phyloP scores from a whole-genome alignment of 108 stramenopile species.

The Discostella stelligeroides region DNA sequence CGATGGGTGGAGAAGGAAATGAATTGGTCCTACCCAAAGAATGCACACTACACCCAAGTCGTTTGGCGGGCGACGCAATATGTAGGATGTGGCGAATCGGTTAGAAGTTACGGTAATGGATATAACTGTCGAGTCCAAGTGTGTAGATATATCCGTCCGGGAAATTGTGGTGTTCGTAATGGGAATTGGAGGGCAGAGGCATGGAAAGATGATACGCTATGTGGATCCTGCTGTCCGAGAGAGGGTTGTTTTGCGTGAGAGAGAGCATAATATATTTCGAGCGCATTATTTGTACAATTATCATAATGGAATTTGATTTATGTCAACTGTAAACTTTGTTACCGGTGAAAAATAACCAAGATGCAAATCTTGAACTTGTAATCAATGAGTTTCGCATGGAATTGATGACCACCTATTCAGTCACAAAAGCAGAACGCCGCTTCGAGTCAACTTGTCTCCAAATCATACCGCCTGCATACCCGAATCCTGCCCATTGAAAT shows the following conservation, averaged over 20 bases:
- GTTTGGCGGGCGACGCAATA: slow-evolving; percentile 41
- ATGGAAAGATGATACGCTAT: slow-evolving; percentile 18
- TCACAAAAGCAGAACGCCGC: too few species aligned
- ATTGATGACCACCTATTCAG: too few species aligned
- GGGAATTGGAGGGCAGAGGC: slow-evolving; percentile 37
- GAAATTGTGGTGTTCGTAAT: slow-evolving; percentile 39
- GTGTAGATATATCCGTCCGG: slow-evolving; percentile 36
- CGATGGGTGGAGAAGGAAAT: slow-evolving; percentile 38
- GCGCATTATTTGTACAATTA: too few species aligned
- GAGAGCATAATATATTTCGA: too few species aligned
- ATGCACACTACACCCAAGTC: slow-evolving; percentile 45
- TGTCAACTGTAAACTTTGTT: too few species aligned
- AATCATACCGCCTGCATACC: slow-evolving; percentile 30
- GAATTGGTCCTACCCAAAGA: slow-evolving; percentile 10
- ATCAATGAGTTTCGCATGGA: too few species aligned
- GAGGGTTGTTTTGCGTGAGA: slow-evolving; percentile 3
- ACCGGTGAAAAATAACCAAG: too few species aligned
- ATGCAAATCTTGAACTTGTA: too few species aligned
- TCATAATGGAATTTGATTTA: too few species aligned
- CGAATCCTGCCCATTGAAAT: neutral
- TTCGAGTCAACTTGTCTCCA: too few species aligned
- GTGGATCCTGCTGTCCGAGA: neutral
- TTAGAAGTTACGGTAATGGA: neutral
- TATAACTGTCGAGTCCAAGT: slow-evolving; percentile 33
- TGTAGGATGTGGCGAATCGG: slow-evolving; percentile 39